A percentile compares a stretch with the other conserved stretches of the same genome.
These are phyloP conservation scores for Meyerozyma guilliermondii DNA, from an alignment of 1,139 yeast species.

Conservation along the genomic window DNA sequence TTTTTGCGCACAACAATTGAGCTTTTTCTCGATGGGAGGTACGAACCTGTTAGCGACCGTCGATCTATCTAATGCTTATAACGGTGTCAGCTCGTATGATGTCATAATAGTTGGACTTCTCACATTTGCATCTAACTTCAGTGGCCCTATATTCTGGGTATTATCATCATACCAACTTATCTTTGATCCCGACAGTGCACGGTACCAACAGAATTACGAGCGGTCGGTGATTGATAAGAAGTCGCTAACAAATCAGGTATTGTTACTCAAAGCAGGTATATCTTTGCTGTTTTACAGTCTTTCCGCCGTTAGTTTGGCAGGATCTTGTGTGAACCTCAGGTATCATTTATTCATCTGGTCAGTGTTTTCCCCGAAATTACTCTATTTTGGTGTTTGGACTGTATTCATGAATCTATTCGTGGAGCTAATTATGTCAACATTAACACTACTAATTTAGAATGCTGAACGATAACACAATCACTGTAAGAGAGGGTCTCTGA, in stretches of 20 bases:
- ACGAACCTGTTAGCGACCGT: conserved; percentile 90
- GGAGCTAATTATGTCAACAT: conserved; percentile 25
- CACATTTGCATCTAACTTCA: conserved; percentile 78
- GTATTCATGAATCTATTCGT: conserved; percentile 43
- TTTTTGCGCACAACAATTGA: conserved; percentile 56
- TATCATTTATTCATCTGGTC: conserved; percentile 95
- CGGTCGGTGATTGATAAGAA: conserved; percentile 1
- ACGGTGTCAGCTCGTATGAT: conserved; percentile 71
- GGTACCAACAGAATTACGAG: conserved; percentile 9
- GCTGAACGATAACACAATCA: conserved; percentile 18
- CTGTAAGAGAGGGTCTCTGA: conserved; percentile 86
- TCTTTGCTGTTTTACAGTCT: conserved; percentile 52
- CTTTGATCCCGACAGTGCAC: conserved; percentile 21
- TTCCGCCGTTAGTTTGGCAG: conserved; percentile 52
- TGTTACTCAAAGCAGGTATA: conserved; percentile 31
- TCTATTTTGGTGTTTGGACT: conserved; percentile 79
- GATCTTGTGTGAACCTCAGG: conserved; percentile 69
- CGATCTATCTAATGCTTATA: conserved; percentile 86
- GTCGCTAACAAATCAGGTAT: conserved; percentile 24
- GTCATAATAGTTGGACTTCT: conserved; percentile 70
- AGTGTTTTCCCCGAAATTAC: conserved; percentile 88
- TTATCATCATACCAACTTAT: conserved; percentile 45
- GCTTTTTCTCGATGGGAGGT: conserved; percentile 85
- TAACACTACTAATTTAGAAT: conserved; percentile 1
- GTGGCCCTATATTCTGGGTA: conserved; percentile 83